These are phyloP conservation scores for Amphibolis antarctica DNA, from an alignment of 106 monocot genomes.

Conservation along the genomic window DNA sequence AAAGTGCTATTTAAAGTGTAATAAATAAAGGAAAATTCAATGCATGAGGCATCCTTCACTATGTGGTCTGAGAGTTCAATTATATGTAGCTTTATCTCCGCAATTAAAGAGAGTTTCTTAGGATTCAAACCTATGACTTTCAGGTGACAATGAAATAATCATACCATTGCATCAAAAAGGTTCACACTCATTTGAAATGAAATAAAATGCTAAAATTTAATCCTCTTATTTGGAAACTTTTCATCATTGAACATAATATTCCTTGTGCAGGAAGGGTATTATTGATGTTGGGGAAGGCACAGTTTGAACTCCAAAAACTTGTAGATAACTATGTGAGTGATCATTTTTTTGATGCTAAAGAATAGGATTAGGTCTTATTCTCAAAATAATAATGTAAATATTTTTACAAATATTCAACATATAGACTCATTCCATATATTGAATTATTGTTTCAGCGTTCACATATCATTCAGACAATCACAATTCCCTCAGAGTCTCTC, in stretches of 20 bases:
- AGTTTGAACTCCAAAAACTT: conserved; percentile 76
- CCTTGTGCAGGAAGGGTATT: conserved; percentile 37
- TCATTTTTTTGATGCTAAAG: not conserved
- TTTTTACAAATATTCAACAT: not conserved
- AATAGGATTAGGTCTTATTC: not conserved
- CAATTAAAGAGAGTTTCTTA: no score
- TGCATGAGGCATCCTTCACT: no score
- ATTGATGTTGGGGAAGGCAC: conserved; percentile 59
- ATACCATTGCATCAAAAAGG: no score
- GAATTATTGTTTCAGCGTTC: conserved; percentile 26
- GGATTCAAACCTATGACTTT: no score
- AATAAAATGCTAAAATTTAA: not conserved
- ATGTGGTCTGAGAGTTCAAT: no score
- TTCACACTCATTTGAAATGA: no score
- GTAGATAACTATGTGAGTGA: conserved; percentile 64
- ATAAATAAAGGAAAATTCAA: no score
- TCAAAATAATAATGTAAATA: not conserved
- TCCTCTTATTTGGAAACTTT: not conserved
- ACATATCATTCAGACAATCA: conserved; percentile 56
- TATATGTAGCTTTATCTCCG: no score
- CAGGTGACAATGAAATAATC: no score
- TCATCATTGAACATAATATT: not conserved
- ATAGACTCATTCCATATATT: not conserved
- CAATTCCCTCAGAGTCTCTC: conserved; percentile 67
- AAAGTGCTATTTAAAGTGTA: no score